A percentile compares a stretch with the other conserved stretches of the same genome.
Evolutionary conservation across 257 asterid genomes (phyloP).

Genomic region (Solanum verrucosum): DNA sequence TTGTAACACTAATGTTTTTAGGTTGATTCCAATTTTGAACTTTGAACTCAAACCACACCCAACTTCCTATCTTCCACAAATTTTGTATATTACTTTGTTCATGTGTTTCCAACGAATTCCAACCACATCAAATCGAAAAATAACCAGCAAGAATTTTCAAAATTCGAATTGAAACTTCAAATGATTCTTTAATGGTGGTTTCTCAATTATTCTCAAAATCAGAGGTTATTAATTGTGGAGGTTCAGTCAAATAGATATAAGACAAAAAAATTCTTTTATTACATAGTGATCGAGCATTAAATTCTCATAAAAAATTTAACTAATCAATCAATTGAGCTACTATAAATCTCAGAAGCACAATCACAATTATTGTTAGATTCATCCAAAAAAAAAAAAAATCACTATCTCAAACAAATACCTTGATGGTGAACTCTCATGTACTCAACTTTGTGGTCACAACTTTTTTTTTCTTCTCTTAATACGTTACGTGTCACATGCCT

Average conservation of each 20-base stretch:
- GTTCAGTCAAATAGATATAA: neutral
- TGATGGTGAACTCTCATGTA: neutral
- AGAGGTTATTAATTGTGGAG: neutral
- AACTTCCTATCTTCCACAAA: neutral
- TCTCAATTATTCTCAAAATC: neutral
- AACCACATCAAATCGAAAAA: neutral
- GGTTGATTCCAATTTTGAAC: neutral
- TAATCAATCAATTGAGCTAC: neutral
- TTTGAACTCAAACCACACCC: neutral
- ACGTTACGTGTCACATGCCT: neutral
- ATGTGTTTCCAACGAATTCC: neutral
- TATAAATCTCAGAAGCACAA: neutral
- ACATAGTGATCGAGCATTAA: neutral
- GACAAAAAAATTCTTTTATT: neutral
- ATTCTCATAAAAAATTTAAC: fast-evolving
- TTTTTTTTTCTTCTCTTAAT: neutral
- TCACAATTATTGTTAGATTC: neutral
- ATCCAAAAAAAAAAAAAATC: neutral
- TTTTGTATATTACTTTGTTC: neutral
- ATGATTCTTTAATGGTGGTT: neutral
- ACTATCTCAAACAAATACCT: neutral
- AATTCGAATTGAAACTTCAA: neutral
- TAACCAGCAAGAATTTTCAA: neutral
- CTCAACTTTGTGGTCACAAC: neutral
- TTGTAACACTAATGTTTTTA: neutral